Evolutionary conservation across 257 asterid genomes (phyloP), one percentile per base, ranked within the genome.

Genomic region (Salvia hispanica): DNA sequence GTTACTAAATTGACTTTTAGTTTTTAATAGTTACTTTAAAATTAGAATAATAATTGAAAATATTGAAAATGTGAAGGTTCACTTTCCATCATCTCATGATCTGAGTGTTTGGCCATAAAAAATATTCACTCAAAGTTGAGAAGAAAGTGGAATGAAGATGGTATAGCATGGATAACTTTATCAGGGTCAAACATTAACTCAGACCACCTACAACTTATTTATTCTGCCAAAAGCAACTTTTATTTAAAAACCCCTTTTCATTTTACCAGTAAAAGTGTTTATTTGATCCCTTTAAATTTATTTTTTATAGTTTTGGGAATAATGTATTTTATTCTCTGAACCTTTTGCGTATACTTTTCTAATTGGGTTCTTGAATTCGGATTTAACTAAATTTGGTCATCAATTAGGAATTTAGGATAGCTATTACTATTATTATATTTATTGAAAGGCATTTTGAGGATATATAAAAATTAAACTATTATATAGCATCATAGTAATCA

Each of bases 71-170:
- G 31, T 25, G 31, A 58, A 69, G 76, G 28, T 62, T n/a, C 25
- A 50, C 76, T 64, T 75, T 72, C 11, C 66, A 62, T 64, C 67
- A 56, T 43, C 61, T 7, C 63, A 12, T 52, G 12, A 25, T 25
- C 31, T 25, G 31, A 25, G 54, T 69, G 42, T 64, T 47, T 57
- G 45, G 69, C 76, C 60, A 47, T 40, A 66, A 62, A 63, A 72
- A 71, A 50, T 13, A 31, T 25, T 28, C 31, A 56, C 70, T 72
- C 73, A 69, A 48, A 55, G 75, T 61, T 60, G 54, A 37, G 68
- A 25, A 56, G 62, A 77, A 80, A 77, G 81, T 74, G 74, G 81
- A 56, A 62, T 61, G 70, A 76, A 74, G 69, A 82, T 80, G 82
- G 77, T 72, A 69, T 66, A 75, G 78, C 53, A 53, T 56, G 65